These are phyloP conservation scores for Naganishia sp. DNA, from an alignment of 1,284 basidiomycete species.

Conservation along the genomic window DNA sequence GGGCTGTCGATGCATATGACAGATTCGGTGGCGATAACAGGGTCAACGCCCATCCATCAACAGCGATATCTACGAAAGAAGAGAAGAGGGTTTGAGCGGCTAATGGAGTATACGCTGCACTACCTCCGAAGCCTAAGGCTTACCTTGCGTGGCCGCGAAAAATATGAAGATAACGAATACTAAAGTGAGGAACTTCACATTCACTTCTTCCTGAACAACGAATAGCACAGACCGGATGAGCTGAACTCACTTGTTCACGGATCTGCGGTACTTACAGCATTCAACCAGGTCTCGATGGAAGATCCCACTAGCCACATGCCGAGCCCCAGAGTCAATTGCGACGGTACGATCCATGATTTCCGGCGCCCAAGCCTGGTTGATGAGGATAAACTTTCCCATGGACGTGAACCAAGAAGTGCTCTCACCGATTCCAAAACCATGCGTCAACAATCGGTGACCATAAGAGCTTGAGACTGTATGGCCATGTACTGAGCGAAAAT, in stretches of 20 bases:
- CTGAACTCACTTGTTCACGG: background rate
- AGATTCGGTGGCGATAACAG: slow-evolving; percentile 93
- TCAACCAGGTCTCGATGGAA: slow-evolving; percentile 76
- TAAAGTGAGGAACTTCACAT: slow-evolving; percentile 77
- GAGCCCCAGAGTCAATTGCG: slow-evolving; percentile 85
- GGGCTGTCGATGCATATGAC: slow-evolving; percentile 95
- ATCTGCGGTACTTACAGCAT: slow-evolving; percentile 63
- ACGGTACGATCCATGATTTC: slow-evolving; percentile 98
- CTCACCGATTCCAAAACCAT: slow-evolving; percentile 70
- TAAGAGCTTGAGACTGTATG: slow-evolving; percentile 93
- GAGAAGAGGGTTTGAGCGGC: slow-evolving; percentile 8
- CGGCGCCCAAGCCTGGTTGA: slow-evolving; percentile 66
- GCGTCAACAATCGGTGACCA: slow-evolving; percentile 99
- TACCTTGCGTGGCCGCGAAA: slow-evolving; percentile 95
- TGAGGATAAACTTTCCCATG: background rate
- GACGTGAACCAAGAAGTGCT: background rate
- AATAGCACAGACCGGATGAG: background rate
- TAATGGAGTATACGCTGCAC: background rate
- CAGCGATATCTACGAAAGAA: slow-evolving; percentile 76
- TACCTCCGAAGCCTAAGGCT: background rate
- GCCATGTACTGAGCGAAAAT: slow-evolving; percentile 92
- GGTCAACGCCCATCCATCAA: slow-evolving; percentile 98
- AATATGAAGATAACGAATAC: slow-evolving; percentile 89
- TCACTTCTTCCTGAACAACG: slow-evolving; percentile 67
- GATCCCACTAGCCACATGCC: slow-evolving; percentile 85